A percentile compares a stretch with the other conserved stretches of the same genome.
phyloP scores from a whole-genome alignment of 1,284 basidiomycete species.

The Inonotus obliquus region DNA sequence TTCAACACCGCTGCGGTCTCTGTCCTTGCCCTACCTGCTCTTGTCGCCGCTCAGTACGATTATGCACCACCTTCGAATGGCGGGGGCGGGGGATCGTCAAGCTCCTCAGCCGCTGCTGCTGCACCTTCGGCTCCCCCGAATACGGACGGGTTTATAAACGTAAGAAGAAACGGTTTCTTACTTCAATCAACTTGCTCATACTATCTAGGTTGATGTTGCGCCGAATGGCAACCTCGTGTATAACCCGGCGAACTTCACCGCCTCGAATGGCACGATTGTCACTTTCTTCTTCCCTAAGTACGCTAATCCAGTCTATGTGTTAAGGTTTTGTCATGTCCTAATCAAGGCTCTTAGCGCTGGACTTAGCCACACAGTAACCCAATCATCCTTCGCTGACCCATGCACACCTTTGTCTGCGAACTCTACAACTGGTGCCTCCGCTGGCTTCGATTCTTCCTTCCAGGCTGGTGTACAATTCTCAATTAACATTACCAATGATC shows the following conservation, averaged over 20 bases:
- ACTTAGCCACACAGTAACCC: constrained; percentile 48
- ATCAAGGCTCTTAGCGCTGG: constrained; percentile 21
- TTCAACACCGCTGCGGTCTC: constrained; percentile 11
- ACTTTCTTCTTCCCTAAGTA: constrained; percentile 53
- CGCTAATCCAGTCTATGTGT: constrained; percentile 18
- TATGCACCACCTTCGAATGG: constrained; percentile 26
- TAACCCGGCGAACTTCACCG: constrained; percentile 18
- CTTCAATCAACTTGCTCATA: background rate
- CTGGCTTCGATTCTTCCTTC: constrained; percentile 51
- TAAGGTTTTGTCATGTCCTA: background rate
- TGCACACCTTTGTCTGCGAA: constrained; percentile 42
- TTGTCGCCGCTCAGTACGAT: constrained; percentile 38
- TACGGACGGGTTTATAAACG: constrained; percentile 40
- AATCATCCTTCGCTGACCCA: constrained; percentile 44
- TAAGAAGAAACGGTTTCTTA: constrained; percentile 25
- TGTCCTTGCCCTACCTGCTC: constrained; percentile 28
- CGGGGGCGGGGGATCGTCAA: constrained; percentile 25
- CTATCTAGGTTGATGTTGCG: constrained; percentile 42
- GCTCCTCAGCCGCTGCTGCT: constrained; percentile 23
- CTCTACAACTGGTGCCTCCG: constrained; percentile 28
- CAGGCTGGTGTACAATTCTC: constrained; percentile 37
- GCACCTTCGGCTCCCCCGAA: constrained; percentile 42
- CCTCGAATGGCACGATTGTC: constrained; percentile 37
- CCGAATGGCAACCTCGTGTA: constrained; percentile 29
- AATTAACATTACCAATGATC: constrained; percentile 45